A percentile compares a stretch with the other conserved stretches of the same genome.
Evolutionary conservation across 495 filamentous ascomycete genomes (phyloP).

Genomic region (Daldinia concentrica): DNA sequence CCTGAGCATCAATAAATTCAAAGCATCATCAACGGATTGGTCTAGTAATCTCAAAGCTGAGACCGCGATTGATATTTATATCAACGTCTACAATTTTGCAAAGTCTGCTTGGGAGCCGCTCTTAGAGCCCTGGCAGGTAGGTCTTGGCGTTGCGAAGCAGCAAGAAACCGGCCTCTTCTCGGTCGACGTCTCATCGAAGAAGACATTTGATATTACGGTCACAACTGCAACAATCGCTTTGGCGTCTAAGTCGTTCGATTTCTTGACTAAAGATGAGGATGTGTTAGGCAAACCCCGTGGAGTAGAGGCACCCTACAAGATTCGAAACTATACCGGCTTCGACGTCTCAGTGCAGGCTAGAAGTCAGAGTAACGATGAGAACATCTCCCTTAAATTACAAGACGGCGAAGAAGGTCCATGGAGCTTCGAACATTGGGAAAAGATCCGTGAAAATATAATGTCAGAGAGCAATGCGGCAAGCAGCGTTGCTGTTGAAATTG

Average conservation of each 20-base stretch:
- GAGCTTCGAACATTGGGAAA: slow-evolving; percentile 95
- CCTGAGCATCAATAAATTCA: slow-evolving; percentile 92
- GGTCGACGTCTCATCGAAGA: slow-evolving; percentile 86
- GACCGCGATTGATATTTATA: slow-evolving; percentile 87
- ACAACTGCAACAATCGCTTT: slow-evolving; percentile 95
- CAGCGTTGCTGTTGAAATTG: slow-evolving; percentile 81
- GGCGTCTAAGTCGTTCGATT: slow-evolving; percentile 89
- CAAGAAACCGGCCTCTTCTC: slow-evolving; percentile 77
- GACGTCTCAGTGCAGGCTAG: slow-evolving; percentile 84
- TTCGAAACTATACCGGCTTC: slow-evolving; percentile 96
- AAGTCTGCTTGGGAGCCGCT: slow-evolving; percentile 98
- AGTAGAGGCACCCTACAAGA: slow-evolving; percentile 88
- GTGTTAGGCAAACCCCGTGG: slow-evolving; percentile 93
- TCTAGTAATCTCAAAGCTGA: slow-evolving; percentile 86
- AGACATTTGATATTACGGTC: slow-evolving; percentile 87
- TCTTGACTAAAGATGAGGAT: slow-evolving; percentile 88
- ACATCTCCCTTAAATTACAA: slow-evolving; percentile 75
- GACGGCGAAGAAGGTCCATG: slow-evolving; percentile 94
- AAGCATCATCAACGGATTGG: slow-evolving; percentile 86
- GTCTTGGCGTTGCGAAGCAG: slow-evolving; percentile 86
- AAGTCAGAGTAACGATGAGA: slow-evolving; percentile 64
- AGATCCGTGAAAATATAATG: slow-evolving; percentile 89
- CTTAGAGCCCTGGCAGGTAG: slow-evolving; percentile 94
- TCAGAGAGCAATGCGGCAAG: slow-evolving; percentile 78
- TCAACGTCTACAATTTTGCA: slow-evolving; percentile 98